phyloP scores from a whole-genome alignment of 2,329 filamentous ascomycete genomes.

The Fusarium chlamydosporum region DNA sequence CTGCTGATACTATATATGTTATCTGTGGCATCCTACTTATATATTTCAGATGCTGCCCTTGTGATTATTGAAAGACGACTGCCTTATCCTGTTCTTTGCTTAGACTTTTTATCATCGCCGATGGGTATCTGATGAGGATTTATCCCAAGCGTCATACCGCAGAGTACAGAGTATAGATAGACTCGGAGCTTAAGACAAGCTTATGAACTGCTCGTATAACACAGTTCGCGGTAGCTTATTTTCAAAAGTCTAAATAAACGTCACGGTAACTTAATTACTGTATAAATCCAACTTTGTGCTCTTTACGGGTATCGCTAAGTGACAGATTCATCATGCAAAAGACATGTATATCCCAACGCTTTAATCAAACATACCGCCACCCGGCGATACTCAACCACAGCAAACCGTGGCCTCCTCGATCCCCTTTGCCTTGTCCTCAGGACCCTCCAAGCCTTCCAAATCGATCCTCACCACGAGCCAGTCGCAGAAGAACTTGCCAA shows the following conservation, averaged over 20 bases:
- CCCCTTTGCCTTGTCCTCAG: constrained; percentile 48
- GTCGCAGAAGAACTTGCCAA: constrained; percentile 69
- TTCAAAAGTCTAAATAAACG: not conserved
- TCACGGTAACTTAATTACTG: not conserved
- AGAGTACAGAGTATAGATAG: not conserved
- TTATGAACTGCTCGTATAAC: not conserved
- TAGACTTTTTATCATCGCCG: not conserved
- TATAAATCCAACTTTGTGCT: constrained; percentile 4
- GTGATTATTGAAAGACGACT: not conserved
- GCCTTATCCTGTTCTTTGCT: not conserved
- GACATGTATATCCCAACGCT: not conserved
- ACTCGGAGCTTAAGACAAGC: not conserved
- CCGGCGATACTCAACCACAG: constrained; percentile 55
- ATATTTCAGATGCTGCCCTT: not conserved
- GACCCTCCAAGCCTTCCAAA: constrained; percentile 47
- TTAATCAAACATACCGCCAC: not conserved
- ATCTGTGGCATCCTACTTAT: no score
- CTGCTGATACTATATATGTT: no score
- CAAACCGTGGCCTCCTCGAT: constrained; percentile 64
- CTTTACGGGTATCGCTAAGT: constrained; percentile 37
- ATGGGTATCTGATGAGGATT: not conserved
- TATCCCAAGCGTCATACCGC: not conserved
- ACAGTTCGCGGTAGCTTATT: not conserved
- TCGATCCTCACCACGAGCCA: constrained; percentile 65
- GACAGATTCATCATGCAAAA: constrained; percentile 21